Base-by-base conservation (phyloP, 352 stramenopile species). In the Salisapilia sapeloensis region DNA sequence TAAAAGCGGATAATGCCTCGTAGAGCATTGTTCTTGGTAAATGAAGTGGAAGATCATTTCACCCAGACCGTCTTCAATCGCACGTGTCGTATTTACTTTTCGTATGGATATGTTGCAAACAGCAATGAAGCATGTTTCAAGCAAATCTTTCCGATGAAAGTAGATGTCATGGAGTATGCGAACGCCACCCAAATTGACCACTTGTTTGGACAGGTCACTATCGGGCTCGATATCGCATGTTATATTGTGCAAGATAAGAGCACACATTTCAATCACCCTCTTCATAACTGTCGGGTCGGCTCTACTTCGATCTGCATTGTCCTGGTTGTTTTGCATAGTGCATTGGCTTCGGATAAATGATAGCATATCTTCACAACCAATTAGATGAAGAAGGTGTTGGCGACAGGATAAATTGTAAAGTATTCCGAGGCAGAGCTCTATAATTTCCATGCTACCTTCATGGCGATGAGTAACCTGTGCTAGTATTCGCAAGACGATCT, bases 331-430 rank as follows among this genome's bases (percentile, higher is more conserved):
- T n/a, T n/a, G n/a, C n/a, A n/a, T n/a, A n/a, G n/a, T n/a, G n/a
- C n/a, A n/a, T n/a, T 65, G 55, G 12, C 58, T 39, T 0, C 48
- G 57, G n/a, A 83, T 33, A 30, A 80, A 74, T 9, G 15, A 30
- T 44, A 82, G 59, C 42, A 78, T 66, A 23, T 80, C 56, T 1
- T 57, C 46, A 15, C 54, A 39, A 7, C 82, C 46, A 10, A 86
- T 57, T 6, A 63, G 41, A 16, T 47, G 31, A 2, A 84, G 39
- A 1, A 67, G 49, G 3, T 26, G 24, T 6, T 54, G 38, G 38
- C 79, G 60, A 24, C 71, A 86, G 2, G 67, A 79, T 11, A 83
- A 33, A 20, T 86, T 86, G 53, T 86, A 86, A 15, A 84, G 31
- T 2, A 76, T 60, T 33, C 61, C 67, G 3, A 86, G 35, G 38